Evolutionary conservation across 2,329 filamentous ascomycete species (phyloP).

Genomic region (Myriangium duriaei): DNA sequence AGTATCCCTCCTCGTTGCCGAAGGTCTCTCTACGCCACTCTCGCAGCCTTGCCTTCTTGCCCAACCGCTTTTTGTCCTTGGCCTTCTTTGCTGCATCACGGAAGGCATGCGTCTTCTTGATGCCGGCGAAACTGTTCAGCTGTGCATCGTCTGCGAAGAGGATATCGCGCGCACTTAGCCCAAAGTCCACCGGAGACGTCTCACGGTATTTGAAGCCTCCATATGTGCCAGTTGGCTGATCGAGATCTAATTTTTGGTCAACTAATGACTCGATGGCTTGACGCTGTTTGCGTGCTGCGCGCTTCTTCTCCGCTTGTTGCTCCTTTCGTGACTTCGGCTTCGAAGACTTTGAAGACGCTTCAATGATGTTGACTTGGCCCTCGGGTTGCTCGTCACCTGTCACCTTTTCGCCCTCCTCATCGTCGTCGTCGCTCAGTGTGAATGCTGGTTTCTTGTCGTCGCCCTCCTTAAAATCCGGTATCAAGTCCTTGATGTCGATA

Average conservation of each 20-base stretch:
- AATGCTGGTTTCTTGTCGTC: conserved; percentile 39
- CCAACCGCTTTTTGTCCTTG: conserved; percentile 73
- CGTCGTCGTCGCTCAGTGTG: conserved; percentile 43
- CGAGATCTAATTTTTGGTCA: conserved; percentile 66
- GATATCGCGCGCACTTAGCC: conserved; percentile 81
- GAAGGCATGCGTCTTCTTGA: conserved; percentile 91
- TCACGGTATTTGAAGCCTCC: conserved; percentile 80
- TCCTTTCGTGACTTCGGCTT: conserved; percentile 33
- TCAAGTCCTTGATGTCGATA: conserved; percentile 87
- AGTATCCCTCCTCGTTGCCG: conserved; percentile 44
- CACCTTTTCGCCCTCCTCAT: conserved; percentile 26
- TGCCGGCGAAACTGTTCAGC: conserved; percentile 78
- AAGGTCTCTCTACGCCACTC: conserved; percentile 70
- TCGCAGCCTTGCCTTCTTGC: conserved; percentile 82
- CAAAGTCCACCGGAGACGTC: conserved; percentile 80
- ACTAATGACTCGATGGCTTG: conserved; percentile 76
- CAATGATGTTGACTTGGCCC: conserved; percentile 31
- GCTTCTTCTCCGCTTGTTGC: conserved; percentile 46
- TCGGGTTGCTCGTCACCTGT: conserved; percentile 33
- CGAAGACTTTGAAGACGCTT: conserved; percentile 16
- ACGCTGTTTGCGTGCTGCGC: conserved; percentile 66
- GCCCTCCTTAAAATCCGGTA: conserved; percentile 72
- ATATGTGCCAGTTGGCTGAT: conserved; percentile 37
- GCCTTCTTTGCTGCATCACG: conserved; percentile 80
- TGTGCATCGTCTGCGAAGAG: conserved; percentile 75